Base-by-base conservation (phyloP, 2,329 filamentous ascomycete species). In the Penicillium sp. region DNA sequence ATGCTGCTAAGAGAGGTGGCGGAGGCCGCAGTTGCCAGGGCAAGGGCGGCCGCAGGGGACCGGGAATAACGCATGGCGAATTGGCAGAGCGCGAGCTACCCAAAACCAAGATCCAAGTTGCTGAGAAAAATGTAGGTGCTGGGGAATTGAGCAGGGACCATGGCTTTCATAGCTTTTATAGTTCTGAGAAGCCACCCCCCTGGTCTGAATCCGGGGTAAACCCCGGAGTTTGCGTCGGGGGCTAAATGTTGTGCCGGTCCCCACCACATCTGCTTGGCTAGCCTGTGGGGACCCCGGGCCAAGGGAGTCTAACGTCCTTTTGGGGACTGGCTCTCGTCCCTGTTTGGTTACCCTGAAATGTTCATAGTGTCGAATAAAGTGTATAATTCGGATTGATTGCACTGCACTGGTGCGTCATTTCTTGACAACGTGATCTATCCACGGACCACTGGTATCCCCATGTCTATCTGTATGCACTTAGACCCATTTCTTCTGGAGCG, bases 171-270 rank as follows among this genome's bases (percentile, higher is more conserved):
- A 2, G 11, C 26, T 14, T 37, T 50, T 50, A 50, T 50, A 50
- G 19, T 31, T 21, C 13, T 24, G 19, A 5, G 21, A 27, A 26
- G 33, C 29, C 24, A 37, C 9, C 47, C 45, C 45, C 19, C 27
- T 41, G 33, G 19, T n/a, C 8, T 48, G 39, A 50, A 50, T 50
- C 48, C 33, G 48, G 48, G 48, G 48, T 50, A 39, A 19, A 50
- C 48, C 48, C 48, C 48, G 48, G 48, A 41, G 21, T 50, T 39
- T 41, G 48, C 33, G 33, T 11, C 14, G 29, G 31, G 48, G 48
- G 48, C 27, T 50, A 50, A 50, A 41, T 50, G 24, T 50, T 50
- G 16, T 27, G 22, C 48, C 48, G 48, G 48, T 50, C 48, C 31
- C 48, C 48, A 50, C 48, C n/a, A n/a, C 33, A 39, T 13, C n/a